Percentiles rank a stretch among this genome's conserved stretches.
These are phyloP conservation scores for Hippophae rhamnoides DNA, from an alignment of 306 rosid species.

Conservation along the genomic window DNA sequence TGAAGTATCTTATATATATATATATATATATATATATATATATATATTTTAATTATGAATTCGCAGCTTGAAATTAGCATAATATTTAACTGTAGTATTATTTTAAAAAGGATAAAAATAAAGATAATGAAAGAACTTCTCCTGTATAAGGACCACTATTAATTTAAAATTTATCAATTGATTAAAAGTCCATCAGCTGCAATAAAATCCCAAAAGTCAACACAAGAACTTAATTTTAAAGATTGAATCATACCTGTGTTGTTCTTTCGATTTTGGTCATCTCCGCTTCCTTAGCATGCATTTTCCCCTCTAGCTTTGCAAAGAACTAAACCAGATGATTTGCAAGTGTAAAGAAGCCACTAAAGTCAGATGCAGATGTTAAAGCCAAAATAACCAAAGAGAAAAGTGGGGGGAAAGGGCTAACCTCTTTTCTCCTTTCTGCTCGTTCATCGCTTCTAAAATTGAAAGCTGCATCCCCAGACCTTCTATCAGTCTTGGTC, in stretches of 20 bases:
- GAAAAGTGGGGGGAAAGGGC: background rate
- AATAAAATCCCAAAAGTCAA: background rate
- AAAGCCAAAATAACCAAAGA: conserved; percentile 5
- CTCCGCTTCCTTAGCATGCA: conserved; percentile 52
- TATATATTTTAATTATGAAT: too few species aligned
- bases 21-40: too few species aligned
- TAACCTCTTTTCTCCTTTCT: conserved; percentile 70
- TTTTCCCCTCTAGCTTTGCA: conserved; percentile 42
- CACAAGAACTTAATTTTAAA: conserved; percentile 4
- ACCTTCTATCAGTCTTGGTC: conserved; percentile 28
- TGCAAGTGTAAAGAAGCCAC: conserved; percentile 14
- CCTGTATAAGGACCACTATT: too few species aligned
- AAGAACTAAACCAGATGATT: conserved; percentile 34
- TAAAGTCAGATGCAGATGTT: conserved; percentile 9
- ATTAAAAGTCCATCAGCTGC: too few species aligned
- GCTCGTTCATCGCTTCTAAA: conserved; percentile 45
- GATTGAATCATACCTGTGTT: conserved; percentile 32
- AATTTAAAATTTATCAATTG: too few species aligned
- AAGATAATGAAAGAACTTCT: too few species aligned
- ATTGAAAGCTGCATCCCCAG: conserved; percentile 38
- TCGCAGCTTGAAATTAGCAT: background rate
- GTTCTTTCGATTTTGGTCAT: conserved; percentile 46
- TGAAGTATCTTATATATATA: too few species aligned
- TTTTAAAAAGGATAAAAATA: too few species aligned
- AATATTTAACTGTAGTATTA: background rate